Percentiles rank a stretch among this genome's conserved stretches.
Conservation (phyloP, 352 stramenopile species). For the Poterioochromonas sp. region DNA sequence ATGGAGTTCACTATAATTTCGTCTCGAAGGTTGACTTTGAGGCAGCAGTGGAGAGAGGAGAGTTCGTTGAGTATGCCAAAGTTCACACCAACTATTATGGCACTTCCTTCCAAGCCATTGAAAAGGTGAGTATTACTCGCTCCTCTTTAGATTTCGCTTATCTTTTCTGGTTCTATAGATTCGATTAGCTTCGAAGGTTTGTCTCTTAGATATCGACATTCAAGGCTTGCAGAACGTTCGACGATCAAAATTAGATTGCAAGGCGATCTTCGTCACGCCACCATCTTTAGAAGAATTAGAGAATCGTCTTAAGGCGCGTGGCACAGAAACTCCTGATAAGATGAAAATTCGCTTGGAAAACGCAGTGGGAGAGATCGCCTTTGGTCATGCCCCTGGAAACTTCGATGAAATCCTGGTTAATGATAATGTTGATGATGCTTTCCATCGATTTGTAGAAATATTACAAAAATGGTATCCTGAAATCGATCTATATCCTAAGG, state of each 20-base stretch:
- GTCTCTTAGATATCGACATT: constrained; percentile 96
- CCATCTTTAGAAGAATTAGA: constrained; percentile 87
- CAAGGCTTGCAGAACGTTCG: constrained; percentile 76
- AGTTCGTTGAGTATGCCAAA: constrained; percentile 92
- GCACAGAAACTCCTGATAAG: constrained; percentile 90
- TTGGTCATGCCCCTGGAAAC: constrained; percentile 60
- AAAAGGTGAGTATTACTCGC: neutral
- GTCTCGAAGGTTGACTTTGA: constrained; percentile 80
- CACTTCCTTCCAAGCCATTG: constrained; percentile 55
- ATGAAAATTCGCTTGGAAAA: constrained; percentile 83
- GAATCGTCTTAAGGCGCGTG: constrained; percentile 79
- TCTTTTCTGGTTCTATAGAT: too few species aligned
- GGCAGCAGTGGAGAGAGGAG: constrained; percentile 76
- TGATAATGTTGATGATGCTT: constrained; percentile 69
- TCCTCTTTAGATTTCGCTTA: too few species aligned
- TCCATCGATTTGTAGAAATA: constrained; percentile 55
- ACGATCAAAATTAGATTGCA: constrained; percentile 57
- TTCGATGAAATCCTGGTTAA: constrained; percentile 81
- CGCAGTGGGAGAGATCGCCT: constrained; percentile 80
- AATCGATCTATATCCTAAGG: too few species aligned
- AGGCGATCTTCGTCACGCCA: constrained; percentile 91
- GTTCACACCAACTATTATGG: constrained; percentile 97
- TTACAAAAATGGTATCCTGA: constrained; percentile 41
- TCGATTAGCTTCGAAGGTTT: constrained; percentile 96
- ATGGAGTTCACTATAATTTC: constrained; percentile 96